Conservation (phyloP, 2,329 filamentous ascomycete genomes). For the Thelonectria discophora region DNA sequence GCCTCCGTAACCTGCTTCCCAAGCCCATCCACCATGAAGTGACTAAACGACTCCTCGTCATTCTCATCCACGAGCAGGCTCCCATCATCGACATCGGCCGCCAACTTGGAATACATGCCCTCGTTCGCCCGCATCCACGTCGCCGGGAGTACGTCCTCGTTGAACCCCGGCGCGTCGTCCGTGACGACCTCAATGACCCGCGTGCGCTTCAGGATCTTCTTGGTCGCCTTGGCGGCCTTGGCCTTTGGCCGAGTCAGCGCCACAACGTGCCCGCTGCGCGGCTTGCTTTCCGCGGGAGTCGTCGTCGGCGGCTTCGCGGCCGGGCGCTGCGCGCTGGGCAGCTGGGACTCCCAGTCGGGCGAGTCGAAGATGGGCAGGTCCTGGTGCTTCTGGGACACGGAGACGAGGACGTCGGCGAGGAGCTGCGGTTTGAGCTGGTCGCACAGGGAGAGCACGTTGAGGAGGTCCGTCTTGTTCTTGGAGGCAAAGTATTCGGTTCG, state of each 20-base stretch:
- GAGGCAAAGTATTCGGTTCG: slow-evolving; percentile 51
- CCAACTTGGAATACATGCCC: slow-evolving; percentile 52
- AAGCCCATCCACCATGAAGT: slow-evolving; percentile 51
- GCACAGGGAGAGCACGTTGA: slow-evolving; percentile 53
- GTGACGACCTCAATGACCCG: slow-evolving; percentile 41
- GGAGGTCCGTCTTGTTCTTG: slow-evolving; percentile 50
- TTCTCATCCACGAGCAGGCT: slow-evolving; percentile 50
- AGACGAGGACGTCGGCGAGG: slow-evolving; percentile 53
- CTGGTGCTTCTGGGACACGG: slow-evolving; percentile 53
- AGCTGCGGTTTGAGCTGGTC: slow-evolving; percentile 54
- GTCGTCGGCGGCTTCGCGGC: no score
- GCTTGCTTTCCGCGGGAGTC: slow-evolving; percentile 33
- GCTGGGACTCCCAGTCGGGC: slow-evolving; percentile 50
- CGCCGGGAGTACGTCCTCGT: slow-evolving; percentile 48
- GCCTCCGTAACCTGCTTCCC: slow-evolving; percentile 50
- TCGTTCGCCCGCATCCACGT: slow-evolving; percentile 53
- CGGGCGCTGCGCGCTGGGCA: slow-evolving; percentile 25
- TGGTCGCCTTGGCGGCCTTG: slow-evolving; percentile 45
- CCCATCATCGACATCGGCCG: slow-evolving; percentile 51
- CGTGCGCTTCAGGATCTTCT: slow-evolving; percentile 46
- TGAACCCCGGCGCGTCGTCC: slow-evolving; percentile 41
- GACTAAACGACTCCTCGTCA: slow-evolving; percentile 55
- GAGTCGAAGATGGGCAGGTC: slow-evolving; percentile 54
- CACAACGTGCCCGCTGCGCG: slow-evolving; percentile 45
- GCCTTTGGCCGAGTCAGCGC: slow-evolving; percentile 41